Conservation (phyloP, 208 protist genomes). For the Wallacemonas sp. region DNA sequence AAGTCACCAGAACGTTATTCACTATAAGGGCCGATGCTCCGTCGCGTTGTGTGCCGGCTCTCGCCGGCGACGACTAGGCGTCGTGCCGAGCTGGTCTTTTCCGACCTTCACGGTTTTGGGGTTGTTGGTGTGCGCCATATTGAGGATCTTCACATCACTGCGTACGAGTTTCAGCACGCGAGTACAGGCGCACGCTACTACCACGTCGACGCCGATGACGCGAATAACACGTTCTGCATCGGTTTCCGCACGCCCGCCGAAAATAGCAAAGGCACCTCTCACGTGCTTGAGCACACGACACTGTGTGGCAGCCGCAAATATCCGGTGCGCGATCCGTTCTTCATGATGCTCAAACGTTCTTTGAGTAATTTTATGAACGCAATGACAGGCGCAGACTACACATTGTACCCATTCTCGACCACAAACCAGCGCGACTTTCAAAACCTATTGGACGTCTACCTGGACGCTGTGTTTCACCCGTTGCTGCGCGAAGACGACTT, state of each 20-base stretch:
- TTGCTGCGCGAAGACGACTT: conserved; percentile 91
- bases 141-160: conserved; percentile 73
- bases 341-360: conserved; percentile 90
- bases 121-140: conserved; percentile 49
- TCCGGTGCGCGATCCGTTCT: conserved; percentile 92
- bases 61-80: conserved; percentile 10
- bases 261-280: conserved; percentile 94
- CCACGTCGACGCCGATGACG: conserved; percentile 94
- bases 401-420: conserved; percentile 93
- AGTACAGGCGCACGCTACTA: conserved; percentile 79
- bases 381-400: conserved; percentile 93
- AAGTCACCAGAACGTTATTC: too few relatives aligned
- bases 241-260: conserved; percentile 94
- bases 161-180: conserved; percentile 77
- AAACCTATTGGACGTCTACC: conserved; percentile 93
- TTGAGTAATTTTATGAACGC: conserved; percentile 93
- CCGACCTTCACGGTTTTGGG: conserved; percentile 69
- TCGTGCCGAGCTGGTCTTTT: conserved; percentile 24
- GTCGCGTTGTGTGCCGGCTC: conserved; percentile 31
- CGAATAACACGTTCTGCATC: conserved; percentile 96
- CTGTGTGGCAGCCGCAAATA: conserved; percentile 96
- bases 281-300: conserved; percentile 97
- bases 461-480: conserved; percentile 92
- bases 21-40: too few relatives aligned
- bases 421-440: conserved; percentile 91